Evolutionary conservation across 2,329 filamentous ascomycete species (phyloP).

Genomic region (Decorospora gaudefroyi): DNA sequence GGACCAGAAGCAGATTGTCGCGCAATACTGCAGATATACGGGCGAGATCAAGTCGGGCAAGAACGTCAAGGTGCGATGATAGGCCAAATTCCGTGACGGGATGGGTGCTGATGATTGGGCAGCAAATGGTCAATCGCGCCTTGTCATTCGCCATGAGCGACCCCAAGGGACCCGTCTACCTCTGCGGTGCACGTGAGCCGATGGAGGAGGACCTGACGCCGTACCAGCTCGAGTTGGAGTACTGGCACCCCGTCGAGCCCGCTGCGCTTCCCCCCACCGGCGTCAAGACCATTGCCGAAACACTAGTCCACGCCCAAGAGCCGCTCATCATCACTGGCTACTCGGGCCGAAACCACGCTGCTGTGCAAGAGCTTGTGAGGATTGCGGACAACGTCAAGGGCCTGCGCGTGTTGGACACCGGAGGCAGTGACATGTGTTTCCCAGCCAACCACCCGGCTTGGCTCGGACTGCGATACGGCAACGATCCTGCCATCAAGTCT

Average conservation of each 20-base stretch:
- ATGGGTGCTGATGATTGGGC: conserved; percentile 11
- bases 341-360: conserved; percentile 67
- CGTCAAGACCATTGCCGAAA: conserved; percentile 63
- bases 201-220: conserved; percentile 78
- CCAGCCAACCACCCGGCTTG: conserved; percentile 61
- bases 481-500: conserved; percentile 71
- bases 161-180: conserved; percentile 78
- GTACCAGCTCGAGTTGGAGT: conserved; percentile 62
- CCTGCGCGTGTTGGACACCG: conserved; percentile 73
- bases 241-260: conserved; percentile 73
- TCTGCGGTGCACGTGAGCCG: conserved; percentile 76
- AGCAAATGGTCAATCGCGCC: conserved; percentile 82
- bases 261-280: conserved; percentile 63
- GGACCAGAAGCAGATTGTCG: conserved; percentile 77
- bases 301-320: conserved; percentile 65
- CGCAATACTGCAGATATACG: conserved; percentile 83
- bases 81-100: too few relatives aligned
- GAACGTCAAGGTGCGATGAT: conserved; percentile 68
- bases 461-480: conserved; percentile 70
- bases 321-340: conserved; percentile 75
- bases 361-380: conserved; percentile 65
- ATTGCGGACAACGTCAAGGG: conserved; percentile 70
- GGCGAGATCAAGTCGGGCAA: conserved; percentile 81
- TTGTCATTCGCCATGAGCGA: conserved; percentile 79
- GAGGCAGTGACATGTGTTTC: conserved; percentile 81